Evolutionary conservation across 768 basidiomycete genomes (phyloP), one percentile per base, ranked within the genome.

Genomic region (Dictyophora rubrovolvata): DNA sequence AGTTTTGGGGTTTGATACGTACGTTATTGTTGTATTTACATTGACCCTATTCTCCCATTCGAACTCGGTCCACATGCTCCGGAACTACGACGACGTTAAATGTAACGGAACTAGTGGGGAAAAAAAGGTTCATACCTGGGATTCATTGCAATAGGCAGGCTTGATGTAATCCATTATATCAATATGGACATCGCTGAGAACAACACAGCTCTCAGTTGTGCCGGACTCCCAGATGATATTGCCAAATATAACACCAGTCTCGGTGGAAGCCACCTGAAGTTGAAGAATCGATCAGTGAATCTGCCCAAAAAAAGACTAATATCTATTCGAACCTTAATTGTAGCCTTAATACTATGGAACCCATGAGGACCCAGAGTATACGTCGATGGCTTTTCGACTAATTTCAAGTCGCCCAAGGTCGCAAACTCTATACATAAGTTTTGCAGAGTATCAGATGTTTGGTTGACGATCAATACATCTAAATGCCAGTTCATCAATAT

Each of bases 41-140:
- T 97, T 97, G 57, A 98, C 95, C 65, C 94, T 82, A 74, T 99
- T 99, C 79, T 99, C 95, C 95, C 95, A 99, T 71, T 99, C 95
- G 67, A 99, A 99, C 71, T 98, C 96, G 23, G 94, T 99, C 95
- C 95, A 96, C 93, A 95, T 95, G 70, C 83, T 90, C 34, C 95
- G 83, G 83, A 95, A 95, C 88, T 94, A 65, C n/a, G 34, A 14
- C 14, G 23, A 10, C 33, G 20, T 55, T 20, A 33, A 54, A 46
- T 53, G 8, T 12, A 18, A n/a, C 33, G 22, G 51, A 12, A 58
- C 60, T 17, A 35, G 20, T 17, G 23, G 33, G 48, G 1, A 49
- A n/a, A 4, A 16, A n/a, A 11, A 21, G 21, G 3, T 35, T 68
- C 74, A 20, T 66, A 89, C 91, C 82, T 93, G 91, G 20, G 89